These are phyloP conservation scores for Fusarium pseudograminearum DNA, from an alignment of 2,329 filamentous ascomycete genomes.

Conservation along the genomic window DNA sequence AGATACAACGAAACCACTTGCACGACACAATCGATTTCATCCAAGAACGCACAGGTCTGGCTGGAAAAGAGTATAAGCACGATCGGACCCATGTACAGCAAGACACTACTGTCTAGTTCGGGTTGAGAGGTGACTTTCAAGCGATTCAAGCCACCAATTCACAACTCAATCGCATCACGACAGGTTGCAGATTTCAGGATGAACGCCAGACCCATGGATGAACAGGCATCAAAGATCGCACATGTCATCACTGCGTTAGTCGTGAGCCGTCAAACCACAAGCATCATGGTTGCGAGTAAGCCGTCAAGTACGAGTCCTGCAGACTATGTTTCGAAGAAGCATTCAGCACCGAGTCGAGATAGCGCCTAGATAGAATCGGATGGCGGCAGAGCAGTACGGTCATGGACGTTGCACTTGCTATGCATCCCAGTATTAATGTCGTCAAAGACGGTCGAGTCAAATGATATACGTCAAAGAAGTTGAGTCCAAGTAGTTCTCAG, in stretches of 20 bases:
- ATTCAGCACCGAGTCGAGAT: conserved; percentile 39
- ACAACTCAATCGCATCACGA: conserved; percentile 34
- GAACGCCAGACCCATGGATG: conserved; percentile 43
- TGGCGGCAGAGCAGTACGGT: conserved; percentile 34
- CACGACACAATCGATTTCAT: conserved; percentile 41
- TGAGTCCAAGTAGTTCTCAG: conserved; percentile 46
- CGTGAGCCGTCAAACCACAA: conserved; percentile 41
- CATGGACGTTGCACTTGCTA: conserved; percentile 39
- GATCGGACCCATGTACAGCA: conserved; percentile 19
- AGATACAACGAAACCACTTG: conserved; percentile 42
- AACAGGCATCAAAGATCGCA: conserved; percentile 46
- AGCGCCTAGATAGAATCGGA: conserved; percentile 38
- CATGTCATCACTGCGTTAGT: conserved; percentile 48
- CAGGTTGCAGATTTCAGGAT: conserved; percentile 41
- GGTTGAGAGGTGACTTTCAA: conserved; percentile 10
- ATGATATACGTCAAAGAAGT: conserved; percentile 47
- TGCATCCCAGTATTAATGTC: conserved; percentile 45
- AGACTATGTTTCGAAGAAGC: conserved; percentile 27
- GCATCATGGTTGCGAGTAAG: conserved; percentile 30
- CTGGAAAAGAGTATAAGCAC: conserved; percentile 15
- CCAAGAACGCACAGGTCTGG: conserved; percentile 32
- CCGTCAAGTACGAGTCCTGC: conserved; percentile 17
- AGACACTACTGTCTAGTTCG: conserved; percentile 27
- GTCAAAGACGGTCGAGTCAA: conserved; percentile 45
- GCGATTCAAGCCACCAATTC: conserved; percentile 32